These are phyloP conservation scores for Golubevia pallescens DNA, from an alignment of 1,284 basidiomycete genomes.

Conservation along the genomic window DNA sequence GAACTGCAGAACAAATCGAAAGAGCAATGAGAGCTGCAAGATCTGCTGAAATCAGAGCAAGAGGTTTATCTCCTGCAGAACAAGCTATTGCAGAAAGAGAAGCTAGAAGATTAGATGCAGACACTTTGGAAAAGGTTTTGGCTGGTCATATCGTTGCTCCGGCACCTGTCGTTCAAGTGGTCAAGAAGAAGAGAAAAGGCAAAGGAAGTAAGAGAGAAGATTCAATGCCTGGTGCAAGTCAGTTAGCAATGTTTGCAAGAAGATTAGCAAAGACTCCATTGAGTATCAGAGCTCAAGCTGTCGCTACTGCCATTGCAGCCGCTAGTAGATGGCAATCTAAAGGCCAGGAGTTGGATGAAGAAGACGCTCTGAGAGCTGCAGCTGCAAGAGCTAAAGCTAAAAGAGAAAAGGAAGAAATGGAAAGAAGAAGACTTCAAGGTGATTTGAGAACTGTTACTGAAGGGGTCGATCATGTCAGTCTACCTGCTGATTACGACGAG, in stretches of 20 bases:
- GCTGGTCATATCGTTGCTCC: neutral
- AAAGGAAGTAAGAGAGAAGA: neutral
- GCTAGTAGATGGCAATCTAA: neutral
- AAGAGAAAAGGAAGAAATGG: neutral
- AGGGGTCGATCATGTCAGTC: neutral
- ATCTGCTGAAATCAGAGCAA: neutral
- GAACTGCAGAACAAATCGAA: neutral
- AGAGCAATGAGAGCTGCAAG: neutral
- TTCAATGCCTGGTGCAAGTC: neutral
- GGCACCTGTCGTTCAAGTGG: neutral
- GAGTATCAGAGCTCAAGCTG: neutral
- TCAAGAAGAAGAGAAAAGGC: neutral
- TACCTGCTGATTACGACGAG: neutral
- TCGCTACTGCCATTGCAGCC: neutral
- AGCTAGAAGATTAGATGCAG: neutral
- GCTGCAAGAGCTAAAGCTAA: neutral
- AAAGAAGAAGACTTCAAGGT: neutral
- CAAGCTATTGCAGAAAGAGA: neutral
- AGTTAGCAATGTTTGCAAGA: neutral
- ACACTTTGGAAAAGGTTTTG: neutral
- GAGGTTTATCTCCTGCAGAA: neutral
- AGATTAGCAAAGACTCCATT: neutral
- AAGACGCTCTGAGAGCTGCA: neutral
- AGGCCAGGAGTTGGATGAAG: neutral
- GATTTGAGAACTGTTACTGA: neutral